A percentile compares a stretch with the other conserved stretches of the same genome.
These are phyloP conservation scores for Ceratocystis destructans DNA, from an alignment of 2,329 filamentous ascomycete genomes.

Conservation along the genomic window DNA sequence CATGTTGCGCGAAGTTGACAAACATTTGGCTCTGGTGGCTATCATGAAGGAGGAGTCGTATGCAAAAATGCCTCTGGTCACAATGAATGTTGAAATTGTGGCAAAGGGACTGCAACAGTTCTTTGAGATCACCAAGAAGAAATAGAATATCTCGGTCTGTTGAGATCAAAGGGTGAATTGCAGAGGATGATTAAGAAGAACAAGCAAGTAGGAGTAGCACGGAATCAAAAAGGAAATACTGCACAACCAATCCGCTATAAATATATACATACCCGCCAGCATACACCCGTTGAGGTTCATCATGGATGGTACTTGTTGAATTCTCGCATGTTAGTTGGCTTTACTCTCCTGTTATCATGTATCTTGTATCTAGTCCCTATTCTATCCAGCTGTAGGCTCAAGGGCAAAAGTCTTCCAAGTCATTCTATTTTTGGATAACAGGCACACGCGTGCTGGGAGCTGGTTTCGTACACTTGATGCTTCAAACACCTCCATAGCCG, in stretches of 20 bases:
- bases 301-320: background rate
- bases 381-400: background rate
- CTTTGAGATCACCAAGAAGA: conserved; percentile 56
- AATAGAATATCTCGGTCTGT: conserved; percentile 22
- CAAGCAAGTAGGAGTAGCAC: background rate
- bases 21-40: conserved; percentile 67
- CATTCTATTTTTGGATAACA: conserved; percentile 36
- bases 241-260: background rate
- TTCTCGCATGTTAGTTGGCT: background rate
- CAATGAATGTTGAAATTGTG: conserved; percentile 75
- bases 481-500: conserved; percentile 40
- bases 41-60: conserved; percentile 78
- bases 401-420: conserved; percentile 37
- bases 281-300: background rate
- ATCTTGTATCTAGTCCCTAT: background rate
- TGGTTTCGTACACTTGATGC: conserved; percentile 32
- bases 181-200: background rate
- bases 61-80: conserved; percentile 70
- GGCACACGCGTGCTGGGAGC: conserved; percentile 36
- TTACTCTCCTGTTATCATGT: background rate
- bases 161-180: background rate
- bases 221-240: background rate
- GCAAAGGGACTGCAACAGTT: conserved; percentile 68
- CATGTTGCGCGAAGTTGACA: conserved; percentile 55
- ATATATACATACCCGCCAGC: background rate